Evolutionary conservation across 495 filamentous ascomycete genomes (phyloP).

Genomic region (Evernia prunastri): DNA sequence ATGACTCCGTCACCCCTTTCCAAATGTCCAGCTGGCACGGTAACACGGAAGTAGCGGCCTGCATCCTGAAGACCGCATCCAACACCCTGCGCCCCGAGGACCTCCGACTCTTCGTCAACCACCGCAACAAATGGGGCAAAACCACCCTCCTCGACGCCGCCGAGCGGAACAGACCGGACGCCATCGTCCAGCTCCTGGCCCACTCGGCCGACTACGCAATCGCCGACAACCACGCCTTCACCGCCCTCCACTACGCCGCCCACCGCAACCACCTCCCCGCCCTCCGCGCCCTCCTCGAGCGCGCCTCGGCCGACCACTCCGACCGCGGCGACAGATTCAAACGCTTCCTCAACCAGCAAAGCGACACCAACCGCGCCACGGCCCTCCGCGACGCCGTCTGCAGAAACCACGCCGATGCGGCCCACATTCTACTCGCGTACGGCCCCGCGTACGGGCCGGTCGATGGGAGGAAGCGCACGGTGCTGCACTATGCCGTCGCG

Average conservation of each 20-base stretch:
- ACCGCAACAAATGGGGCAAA: slow-evolving; percentile 9
- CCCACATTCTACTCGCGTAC: neutral
- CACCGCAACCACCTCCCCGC: slow-evolving; percentile 6
- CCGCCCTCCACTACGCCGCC: slow-evolving; percentile 13
- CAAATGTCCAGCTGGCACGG: neutral
- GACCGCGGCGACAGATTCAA: slow-evolving; percentile 6
- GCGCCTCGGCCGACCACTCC: neutral
- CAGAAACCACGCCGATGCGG: neutral
- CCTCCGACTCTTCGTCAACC: neutral
- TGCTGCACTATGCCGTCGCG: neutral
- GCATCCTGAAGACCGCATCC: neutral
- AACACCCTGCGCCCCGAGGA: neutral
- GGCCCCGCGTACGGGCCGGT: neutral
- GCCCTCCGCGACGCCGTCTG: slow-evolving; percentile 12
- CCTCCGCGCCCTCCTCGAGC: slow-evolving; percentile 5
- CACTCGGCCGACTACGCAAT: neutral
- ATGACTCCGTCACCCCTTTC: neutral
- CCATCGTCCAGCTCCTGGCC: slow-evolving; percentile 7
- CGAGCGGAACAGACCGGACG: neutral
- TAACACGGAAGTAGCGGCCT: neutral
- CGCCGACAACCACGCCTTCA: slow-evolving; percentile 4
- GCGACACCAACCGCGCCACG: slow-evolving; percentile 1
- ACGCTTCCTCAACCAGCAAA: slow-evolving; percentile 16
- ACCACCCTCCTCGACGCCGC: slow-evolving; percentile 15
- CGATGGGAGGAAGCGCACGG: slow-evolving; percentile 6